A percentile compares a stretch with the other conserved stretches of the same genome.
Evolutionary conservation across 306 rosid species (phyloP).

Genomic region (Sicyos baderoa): DNA sequence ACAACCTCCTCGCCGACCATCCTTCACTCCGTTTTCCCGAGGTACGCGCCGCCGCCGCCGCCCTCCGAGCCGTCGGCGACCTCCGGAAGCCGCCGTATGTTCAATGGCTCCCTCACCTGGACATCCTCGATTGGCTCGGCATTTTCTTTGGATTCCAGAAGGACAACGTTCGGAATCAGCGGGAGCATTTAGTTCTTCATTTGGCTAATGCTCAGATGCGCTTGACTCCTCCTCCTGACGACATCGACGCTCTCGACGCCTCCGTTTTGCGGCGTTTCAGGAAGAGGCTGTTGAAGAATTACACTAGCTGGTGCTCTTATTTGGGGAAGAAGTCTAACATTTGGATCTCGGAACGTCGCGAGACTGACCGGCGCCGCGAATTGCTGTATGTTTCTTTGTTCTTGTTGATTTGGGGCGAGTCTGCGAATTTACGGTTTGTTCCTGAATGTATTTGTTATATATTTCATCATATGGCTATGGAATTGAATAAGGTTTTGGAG

Average conservation of each 20-base stretch:
- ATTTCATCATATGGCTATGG: conserved; percentile 81
- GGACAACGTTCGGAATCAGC: conserved; percentile 85
- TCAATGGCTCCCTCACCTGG: conserved; percentile 60
- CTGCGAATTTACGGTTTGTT: conserved; percentile 66
- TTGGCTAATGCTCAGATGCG: conserved; percentile 97
- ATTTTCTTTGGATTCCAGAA: conserved; percentile 73
- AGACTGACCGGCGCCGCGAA: conserved; percentile 59
- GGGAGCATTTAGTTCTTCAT: conserved; percentile 89
- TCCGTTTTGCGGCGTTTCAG: conserved; percentile 63
- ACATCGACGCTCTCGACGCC: conserved; percentile 62
- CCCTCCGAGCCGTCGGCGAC: conserved; percentile 53
- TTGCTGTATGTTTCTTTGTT: conserved; percentile 70
- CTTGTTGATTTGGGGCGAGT: conserved; percentile 89
- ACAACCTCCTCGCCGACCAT: conserved; percentile 83
- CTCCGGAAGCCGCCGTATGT: conserved; percentile 62
- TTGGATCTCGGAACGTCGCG: conserved; percentile 61
- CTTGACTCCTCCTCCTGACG: conserved; percentile 87
- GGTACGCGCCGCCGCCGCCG: conserved; percentile 75
- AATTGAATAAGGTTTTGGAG: conserved; percentile 65
- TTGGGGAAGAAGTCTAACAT: conserved; percentile 71
- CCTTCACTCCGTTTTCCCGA: conserved; percentile 83
- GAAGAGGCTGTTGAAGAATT: conserved; percentile 60
- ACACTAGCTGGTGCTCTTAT: conserved; percentile 74
- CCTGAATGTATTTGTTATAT: conserved; percentile 85
- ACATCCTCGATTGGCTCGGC: conserved; percentile 87